Evolutionary conservation across 345 rosid genomes (phyloP), one percentile per base, ranked within the genome.

Genomic region (Melaleuca alternifolia): DNA sequence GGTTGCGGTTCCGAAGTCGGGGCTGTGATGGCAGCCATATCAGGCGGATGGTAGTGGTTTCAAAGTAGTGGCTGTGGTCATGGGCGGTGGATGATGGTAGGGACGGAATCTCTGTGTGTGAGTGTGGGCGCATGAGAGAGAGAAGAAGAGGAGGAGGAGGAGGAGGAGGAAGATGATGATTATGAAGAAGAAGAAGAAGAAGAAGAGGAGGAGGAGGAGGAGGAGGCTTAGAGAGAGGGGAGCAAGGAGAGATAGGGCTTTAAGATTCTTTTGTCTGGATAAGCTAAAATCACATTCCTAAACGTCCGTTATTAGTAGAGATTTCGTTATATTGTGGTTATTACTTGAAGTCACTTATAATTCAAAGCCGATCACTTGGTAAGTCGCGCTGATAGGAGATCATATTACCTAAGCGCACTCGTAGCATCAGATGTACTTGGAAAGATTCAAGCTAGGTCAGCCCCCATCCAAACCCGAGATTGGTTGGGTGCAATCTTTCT

Each of bases 401-500:
- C 37, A 61, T 59, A 59, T 12, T 59, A 1, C n/a, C 0, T 5
- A 0, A 11, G 5, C 9, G 0, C 0, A 1, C 16, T 6, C 6
- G 7, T 65, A 15, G 15, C 1, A 1, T 65, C 30, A 4, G 30
- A 30, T 30, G 15, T 30, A 30, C 23, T 65, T 30, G 10, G 6
- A 15, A 3, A 9, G 6, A 23, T 30, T 30, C 6, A 3, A 30
- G 44, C 10, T 1, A 7, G 1, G 3, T 65, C 3, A 2, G 21
- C 23, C 9, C 9, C 6, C 0, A 65, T 65, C 23, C 77, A 0
- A 13, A 10, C 77, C 0, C 8, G 0, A 16, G 1, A 4, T 65
- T 30, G 11, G 3, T 65, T 30, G 23, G 23, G 6, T 2, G 0
- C 12, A 62, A 15, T 33, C 10, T 7, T 62, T 30, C 6, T 30